These are phyloP conservation scores for Saccharomyces hybrid DNA, from an alignment of 1,139 yeast species.

Conservation along the genomic window DNA sequence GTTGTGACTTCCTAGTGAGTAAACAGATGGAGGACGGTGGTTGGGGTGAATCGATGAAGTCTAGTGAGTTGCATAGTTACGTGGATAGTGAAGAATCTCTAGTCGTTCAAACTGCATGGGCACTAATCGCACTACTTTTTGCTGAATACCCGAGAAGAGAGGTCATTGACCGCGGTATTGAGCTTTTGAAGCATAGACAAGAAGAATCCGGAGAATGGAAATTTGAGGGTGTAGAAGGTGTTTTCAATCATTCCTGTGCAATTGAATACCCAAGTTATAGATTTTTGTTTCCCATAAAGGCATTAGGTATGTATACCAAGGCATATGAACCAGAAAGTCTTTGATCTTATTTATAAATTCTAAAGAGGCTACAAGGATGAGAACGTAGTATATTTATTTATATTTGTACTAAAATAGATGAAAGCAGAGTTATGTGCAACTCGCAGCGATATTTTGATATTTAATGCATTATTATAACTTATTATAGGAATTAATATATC, in stretches of 20 bases:
- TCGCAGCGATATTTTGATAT: not conserved
- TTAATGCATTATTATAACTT: not conserved
- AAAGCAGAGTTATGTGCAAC: not conserved
- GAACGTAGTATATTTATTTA: conserved; percentile 2
- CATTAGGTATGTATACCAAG: conserved; percentile 66
- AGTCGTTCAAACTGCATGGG: conserved; percentile 94
- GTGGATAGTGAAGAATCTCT: conserved; percentile 57
- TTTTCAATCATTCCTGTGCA: conserved; percentile 88
- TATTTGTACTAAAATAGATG: not conserved
- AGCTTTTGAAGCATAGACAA: conserved; percentile 62
- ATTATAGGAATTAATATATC: not conserved
- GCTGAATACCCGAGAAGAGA: conserved; percentile 70
- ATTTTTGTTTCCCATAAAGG: conserved; percentile 85
- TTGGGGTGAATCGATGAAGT: conserved; percentile 86
- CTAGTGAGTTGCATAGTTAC: conserved; percentile 72
- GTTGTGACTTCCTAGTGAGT: conserved; percentile 74
- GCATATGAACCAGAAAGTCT: conserved; percentile 14
- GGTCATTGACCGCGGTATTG: conserved; percentile 58
- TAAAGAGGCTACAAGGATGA: not conserved
- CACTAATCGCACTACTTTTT: conserved; percentile 66
- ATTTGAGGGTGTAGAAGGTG: conserved; percentile 86
- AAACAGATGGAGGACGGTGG: conserved; percentile 88
- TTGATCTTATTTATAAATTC: conserved; percentile 1
- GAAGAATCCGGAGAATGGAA: conserved; percentile 74
- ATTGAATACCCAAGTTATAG: conserved; percentile 94